Evolutionary conservation across 768 basidiomycete genomes (phyloP), one percentile per base, ranked within the genome.

Genomic region (Pleurotus cornucopiae): DNA sequence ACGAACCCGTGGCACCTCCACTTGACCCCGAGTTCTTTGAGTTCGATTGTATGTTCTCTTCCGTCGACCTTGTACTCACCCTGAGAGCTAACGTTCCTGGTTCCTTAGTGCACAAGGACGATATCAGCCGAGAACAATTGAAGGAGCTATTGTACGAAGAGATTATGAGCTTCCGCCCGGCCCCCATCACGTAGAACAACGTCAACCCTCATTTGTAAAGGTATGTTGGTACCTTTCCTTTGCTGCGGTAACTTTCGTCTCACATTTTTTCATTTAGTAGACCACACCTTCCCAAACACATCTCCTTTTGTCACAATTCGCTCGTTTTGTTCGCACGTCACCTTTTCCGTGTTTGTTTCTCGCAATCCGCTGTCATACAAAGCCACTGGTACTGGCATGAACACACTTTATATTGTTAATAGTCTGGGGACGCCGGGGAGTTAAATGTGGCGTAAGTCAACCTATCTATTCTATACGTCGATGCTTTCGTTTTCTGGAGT

Each of bases 11-110:
- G 20, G 95, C 95, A 0, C 89, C 94, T 4, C 95, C 96, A n/a
- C 85, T 99, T 47, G 91, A 92, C 61, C 89, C 94, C 3, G 88
- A 89, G 62, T 99, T 98, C 78, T 99, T 99, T 71, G 94, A 96
- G 66, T 98, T 98, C 68, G 97, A 99, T 70, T 73, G 89, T 91
- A 61, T 73, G 89, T 80, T 53, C 13, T 13, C 30, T 51, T 57
- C 41, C 26, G 37, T 46, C 11, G 4, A 45, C 14, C 25, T n/a
- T 26, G 21, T 21, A n/a, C 38, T 11, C 30, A 6, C 34, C 52
- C 49, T 58, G 21, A 6, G 39, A 46, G 34, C 55, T 25, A 48
- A 58, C 49, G 57, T 26, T 59, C 49, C 54, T 58, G 18, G 34
- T 46, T 34, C 25, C 45, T 16, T 69, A 91, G 90, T 93, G 61